Evolutionary conservation across 2,329 filamentous ascomycete genomes (phyloP).

Genomic region (Exserohilum turcica): DNA sequence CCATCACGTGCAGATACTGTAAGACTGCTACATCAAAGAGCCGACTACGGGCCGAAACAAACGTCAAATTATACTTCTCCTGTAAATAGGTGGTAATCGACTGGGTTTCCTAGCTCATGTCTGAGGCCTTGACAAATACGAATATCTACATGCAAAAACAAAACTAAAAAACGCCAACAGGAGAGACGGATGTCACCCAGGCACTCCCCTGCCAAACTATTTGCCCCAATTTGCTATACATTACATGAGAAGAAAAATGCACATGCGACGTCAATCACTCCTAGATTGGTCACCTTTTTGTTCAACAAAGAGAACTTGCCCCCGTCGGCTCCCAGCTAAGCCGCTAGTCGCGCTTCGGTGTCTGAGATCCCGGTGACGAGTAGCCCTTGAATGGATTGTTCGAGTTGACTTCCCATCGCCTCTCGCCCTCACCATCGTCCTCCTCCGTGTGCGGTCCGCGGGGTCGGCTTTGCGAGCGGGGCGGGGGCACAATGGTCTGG

Average conservation of each 20-base stretch:
- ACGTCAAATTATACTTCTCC: too few species aligned
- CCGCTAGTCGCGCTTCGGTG: conserved; percentile 19
- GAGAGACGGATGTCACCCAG: not conserved
- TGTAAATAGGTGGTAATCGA: not conserved
- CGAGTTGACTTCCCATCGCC: conserved; percentile 17
- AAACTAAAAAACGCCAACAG: not conserved
- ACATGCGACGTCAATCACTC: not conserved
- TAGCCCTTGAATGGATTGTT: conserved; percentile 25
- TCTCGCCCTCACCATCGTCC: conserved; percentile 24
- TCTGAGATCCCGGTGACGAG: conserved; percentile 3
- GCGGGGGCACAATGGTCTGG: conserved; percentile 41
- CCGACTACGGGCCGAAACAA: too few species aligned
- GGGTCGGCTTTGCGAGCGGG: conserved; percentile 27
- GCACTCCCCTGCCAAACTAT: not conserved
- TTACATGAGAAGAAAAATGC: not conserved
- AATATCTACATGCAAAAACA: not conserved
- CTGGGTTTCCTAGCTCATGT: not conserved
- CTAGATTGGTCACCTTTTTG: not conserved
- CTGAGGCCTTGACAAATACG: not conserved
- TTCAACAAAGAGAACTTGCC: not conserved
- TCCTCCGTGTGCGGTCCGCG: conserved; percentile 24
- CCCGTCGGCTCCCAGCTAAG: not conserved
- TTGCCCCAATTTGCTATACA: not conserved
- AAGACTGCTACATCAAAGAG: too few species aligned
- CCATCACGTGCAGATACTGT: too few species aligned